Conservation (phyloP, 148 eudicot species). For the Chenopodium suecicum region DNA sequence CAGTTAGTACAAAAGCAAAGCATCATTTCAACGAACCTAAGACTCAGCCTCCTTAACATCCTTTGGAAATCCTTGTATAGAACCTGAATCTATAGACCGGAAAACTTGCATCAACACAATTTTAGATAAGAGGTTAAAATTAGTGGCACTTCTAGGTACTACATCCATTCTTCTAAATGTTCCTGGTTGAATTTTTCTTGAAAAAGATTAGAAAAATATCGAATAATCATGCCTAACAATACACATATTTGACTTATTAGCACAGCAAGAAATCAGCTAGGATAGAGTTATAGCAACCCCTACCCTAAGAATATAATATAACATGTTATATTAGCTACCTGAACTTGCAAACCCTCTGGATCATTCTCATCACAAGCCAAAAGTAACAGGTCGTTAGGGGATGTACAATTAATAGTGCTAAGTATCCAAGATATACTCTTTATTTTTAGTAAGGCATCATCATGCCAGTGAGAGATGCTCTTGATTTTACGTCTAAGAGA, state of each 20-base stretch:
- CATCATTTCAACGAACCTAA: neutral
- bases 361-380: conserved; percentile 61
- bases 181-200: too few relatives aligned
- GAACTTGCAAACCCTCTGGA: conserved; percentile 88
- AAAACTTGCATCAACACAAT: too few relatives aligned
- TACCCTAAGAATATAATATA: too few relatives aligned
- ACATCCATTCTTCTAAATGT: conserved; percentile 55
- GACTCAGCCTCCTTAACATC: too few relatives aligned
- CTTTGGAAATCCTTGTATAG: too few relatives aligned
- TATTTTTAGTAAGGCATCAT: conserved; percentile 73
- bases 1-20: neutral
- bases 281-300: neutral
- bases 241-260: too few relatives aligned
- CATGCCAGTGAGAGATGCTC: conserved; percentile 71
- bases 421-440: conserved; percentile 90
- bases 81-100: too few relatives aligned
- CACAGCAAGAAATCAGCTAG: neutral
- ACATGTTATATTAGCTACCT: conserved; percentile 40
- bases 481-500: conserved; percentile 53
- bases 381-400: conserved; percentile 50
- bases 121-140: too few relatives aligned
- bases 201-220: too few relatives aligned
- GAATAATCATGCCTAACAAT: too few relatives aligned
- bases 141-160: too few relatives aligned
- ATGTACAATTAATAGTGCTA: conserved; percentile 48